Evolutionary conservation across 257 asterid species (phyloP).

Genomic region (Nicotiana undulata): DNA sequence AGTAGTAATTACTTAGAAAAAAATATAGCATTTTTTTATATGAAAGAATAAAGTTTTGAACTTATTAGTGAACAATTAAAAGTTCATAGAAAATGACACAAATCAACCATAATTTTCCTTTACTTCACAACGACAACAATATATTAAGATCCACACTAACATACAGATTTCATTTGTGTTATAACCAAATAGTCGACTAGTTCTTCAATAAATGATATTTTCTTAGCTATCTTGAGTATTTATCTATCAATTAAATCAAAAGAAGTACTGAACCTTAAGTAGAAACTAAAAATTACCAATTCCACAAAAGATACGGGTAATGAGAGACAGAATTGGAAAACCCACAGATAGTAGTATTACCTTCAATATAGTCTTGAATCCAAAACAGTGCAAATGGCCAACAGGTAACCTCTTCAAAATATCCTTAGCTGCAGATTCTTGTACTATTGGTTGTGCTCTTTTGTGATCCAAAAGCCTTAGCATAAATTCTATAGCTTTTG

Average conservation of each 20-base stretch:
- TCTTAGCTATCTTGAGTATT: not conserved
- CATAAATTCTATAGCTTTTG: conserved; percentile 43
- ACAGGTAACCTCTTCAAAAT: conserved; percentile 79
- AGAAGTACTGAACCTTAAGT: not conserved
- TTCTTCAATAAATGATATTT: not conserved
- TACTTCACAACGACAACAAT: too few species aligned
- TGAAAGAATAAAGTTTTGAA: too few species aligned
- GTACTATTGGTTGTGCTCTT: conserved; percentile 38
- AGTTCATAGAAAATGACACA: too few species aligned
- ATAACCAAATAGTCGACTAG: not conserved
- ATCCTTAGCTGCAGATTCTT: conserved; percentile 78
- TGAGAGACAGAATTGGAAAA: not conserved
- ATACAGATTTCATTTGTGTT: not conserved
- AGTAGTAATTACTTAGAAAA: too few species aligned
- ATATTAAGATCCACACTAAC: too few species aligned
- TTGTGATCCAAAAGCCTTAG: conserved; percentile 47
- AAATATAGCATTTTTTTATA: too few species aligned
- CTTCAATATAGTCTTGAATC: conserved; percentile 55
- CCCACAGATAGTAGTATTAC: conserved; percentile 19
- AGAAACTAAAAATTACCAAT: not conserved
- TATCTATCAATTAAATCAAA: not conserved
- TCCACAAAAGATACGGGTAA: not conserved
- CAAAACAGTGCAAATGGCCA: conserved; percentile 57
- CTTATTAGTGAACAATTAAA: too few species aligned
- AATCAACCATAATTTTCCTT: too few species aligned